phyloP scores from a whole-genome alignment of 2,329 filamentous ascomycete species.

The Conoideocrella luteorostrata region DNA sequence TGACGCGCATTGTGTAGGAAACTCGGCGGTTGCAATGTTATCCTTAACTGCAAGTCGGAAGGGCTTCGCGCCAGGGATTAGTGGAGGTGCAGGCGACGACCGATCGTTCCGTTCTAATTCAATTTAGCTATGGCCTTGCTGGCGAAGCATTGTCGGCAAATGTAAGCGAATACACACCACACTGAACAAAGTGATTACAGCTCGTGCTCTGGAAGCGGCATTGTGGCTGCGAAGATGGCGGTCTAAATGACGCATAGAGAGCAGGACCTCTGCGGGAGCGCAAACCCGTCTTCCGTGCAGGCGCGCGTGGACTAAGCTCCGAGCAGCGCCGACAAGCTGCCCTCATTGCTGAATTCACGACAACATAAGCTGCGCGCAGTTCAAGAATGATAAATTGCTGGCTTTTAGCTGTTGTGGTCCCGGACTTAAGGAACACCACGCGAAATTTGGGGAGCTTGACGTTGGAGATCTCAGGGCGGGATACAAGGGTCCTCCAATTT shows the following conservation, averaged over 20 bases:
- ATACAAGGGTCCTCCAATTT: too few relatives aligned
- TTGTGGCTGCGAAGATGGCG: conserved; percentile 7
- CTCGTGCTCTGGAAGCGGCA: conserved; percentile 21
- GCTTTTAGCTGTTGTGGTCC: not conserved
- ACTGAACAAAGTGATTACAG: conserved; percentile 31
- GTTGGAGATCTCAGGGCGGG: too few relatives aligned
- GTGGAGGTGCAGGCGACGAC: conserved; percentile 10
- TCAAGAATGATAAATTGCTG: not conserved
- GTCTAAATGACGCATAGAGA: not conserved
- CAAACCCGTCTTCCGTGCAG: conserved; percentile 1
- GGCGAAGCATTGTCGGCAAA: not conserved
- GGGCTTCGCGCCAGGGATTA: conserved; percentile 16
- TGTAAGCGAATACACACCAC: conserved; percentile 16
- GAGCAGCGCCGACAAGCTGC: conserved; percentile 22
- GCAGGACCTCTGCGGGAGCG: conserved; percentile 4
- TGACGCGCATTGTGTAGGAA: conserved; percentile 81
- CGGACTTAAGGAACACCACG: too few relatives aligned
- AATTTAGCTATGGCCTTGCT: not conserved
- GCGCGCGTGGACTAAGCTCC: conserved; percentile 5
- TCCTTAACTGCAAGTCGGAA: conserved; percentile 63
- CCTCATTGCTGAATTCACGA: conserved; percentile 17
- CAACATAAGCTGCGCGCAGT: not conserved
- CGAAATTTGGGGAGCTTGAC: too few relatives aligned
- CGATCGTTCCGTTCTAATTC: conserved; percentile 5
- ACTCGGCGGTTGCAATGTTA: conserved; percentile 61